These are phyloP conservation scores for Colletotrichum filicis DNA, from an alignment of 2,329 filamentous ascomycete genomes.

Conservation along the genomic window DNA sequence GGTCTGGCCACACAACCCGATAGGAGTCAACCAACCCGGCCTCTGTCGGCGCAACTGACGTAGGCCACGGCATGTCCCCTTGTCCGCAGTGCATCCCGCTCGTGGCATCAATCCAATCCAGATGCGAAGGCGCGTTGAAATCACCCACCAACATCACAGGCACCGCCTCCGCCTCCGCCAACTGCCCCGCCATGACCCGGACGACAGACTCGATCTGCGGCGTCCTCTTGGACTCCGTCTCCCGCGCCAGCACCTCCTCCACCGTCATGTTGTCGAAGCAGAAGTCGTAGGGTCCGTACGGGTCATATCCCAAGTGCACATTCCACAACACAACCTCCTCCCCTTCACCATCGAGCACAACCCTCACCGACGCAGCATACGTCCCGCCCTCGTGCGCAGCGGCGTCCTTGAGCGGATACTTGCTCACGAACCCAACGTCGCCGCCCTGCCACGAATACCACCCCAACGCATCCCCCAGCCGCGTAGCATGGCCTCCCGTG, in stretches of 20 bases:
- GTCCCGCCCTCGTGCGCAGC: slow-evolving; percentile 38
- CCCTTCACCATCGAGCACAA: slow-evolving; percentile 46
- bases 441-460: slow-evolving; percentile 50
- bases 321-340: slow-evolving; percentile 49
- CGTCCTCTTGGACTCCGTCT: slow-evolving; percentile 48
- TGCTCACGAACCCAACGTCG: slow-evolving; percentile 47
- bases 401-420: slow-evolving; percentile 50
- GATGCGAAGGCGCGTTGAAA: slow-evolving; percentile 56
- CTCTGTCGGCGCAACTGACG: slow-evolving; percentile 46
- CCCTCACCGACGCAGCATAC: slow-evolving; percentile 44
- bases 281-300: slow-evolving; percentile 56
- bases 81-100: slow-evolving; percentile 49
- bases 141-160: slow-evolving; percentile 53
- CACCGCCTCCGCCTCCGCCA: slow-evolving; percentile 43
- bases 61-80: slow-evolving; percentile 50
- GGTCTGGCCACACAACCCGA: slow-evolving; percentile 49
- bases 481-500: slow-evolving; percentile 42
- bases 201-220: slow-evolving; percentile 50
- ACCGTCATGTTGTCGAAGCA: slow-evolving; percentile 49
- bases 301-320: slow-evolving; percentile 49
- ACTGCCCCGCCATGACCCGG: slow-evolving; percentile 44
- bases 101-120: slow-evolving; percentile 51
- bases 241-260: slow-evolving; percentile 47
- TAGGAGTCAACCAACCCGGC: slow-evolving; percentile 53
- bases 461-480: slow-evolving; percentile 50